Percentiles rank a stretch among this genome's conserved stretches.
Conservation (phyloP, 352 stramenopile genomes). For the Phytophthora nicotianae region DNA sequence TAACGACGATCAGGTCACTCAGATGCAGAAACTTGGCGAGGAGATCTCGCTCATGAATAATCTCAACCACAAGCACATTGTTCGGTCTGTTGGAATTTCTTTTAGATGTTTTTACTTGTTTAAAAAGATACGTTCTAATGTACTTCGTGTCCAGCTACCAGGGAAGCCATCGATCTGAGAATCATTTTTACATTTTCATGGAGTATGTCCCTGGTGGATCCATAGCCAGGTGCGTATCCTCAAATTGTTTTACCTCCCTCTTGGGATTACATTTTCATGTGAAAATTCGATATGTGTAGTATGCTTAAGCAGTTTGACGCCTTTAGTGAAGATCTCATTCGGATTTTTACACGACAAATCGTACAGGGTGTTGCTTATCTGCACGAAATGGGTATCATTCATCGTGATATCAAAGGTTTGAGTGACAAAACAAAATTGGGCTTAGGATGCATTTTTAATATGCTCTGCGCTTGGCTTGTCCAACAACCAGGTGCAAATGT, state of each 20-base stretch:
- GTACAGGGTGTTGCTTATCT: conserved; percentile 92
- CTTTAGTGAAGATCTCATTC: conserved; percentile 91
- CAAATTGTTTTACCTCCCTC: not conserved
- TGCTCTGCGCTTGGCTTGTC: not conserved
- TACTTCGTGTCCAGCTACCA: conserved; percentile 60
- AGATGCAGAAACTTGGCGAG: conserved; percentile 80
- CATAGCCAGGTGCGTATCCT: conserved; percentile 68
- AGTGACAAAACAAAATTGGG: not conserved
- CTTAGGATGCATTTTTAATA: not conserved
- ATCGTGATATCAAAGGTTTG: conserved; percentile 93
- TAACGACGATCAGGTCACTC: conserved; percentile 55
- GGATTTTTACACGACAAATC: conserved; percentile 92
- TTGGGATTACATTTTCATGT: not conserved
- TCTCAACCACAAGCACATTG: conserved; percentile 95
- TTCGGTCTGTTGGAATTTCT: conserved; percentile 64
- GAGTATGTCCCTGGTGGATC: conserved; percentile 95
- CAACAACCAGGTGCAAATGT: conserved; percentile 75
- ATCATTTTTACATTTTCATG: conserved; percentile 96
- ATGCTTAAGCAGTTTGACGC: conserved; percentile 94
- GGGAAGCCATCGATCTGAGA: conserved; percentile 78
- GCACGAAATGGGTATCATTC: conserved; percentile 91
- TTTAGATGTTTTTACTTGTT: not conserved
- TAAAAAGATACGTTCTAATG: conserved; percentile 18
- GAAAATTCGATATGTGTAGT: conserved; percentile 28
- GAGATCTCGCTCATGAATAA: conserved; percentile 96